Conservation (phyloP, 805 yeast species). For the Danielozyma ontarioensis region DNA sequence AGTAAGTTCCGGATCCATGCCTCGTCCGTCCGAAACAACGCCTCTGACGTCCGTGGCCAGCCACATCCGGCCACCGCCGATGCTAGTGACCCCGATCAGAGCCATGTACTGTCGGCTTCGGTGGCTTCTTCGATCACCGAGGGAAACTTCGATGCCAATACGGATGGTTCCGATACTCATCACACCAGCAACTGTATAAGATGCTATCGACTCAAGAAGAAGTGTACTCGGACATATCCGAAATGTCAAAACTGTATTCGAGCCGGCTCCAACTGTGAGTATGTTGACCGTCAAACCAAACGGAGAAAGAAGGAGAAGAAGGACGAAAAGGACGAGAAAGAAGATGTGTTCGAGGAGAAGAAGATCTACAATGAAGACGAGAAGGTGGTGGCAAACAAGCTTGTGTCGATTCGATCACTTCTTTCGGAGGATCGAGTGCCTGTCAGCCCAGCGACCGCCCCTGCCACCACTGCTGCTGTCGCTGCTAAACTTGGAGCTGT, state of each 20-base stretch:
- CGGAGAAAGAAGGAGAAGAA: slow-evolving; percentile 9
- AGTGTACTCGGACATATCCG: slow-evolving; percentile 36
- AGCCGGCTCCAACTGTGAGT: slow-evolving; percentile 32
- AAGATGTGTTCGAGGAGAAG: too few species aligned
- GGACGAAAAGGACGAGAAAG: neutral
- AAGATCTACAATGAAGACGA: slow-evolving; percentile 1
- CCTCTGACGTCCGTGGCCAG: neutral
- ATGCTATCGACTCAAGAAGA: slow-evolving; percentile 39
- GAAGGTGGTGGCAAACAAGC: slow-evolving; percentile 11
- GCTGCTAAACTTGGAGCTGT: neutral
- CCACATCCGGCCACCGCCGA: neutral
- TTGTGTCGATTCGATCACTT: slow-evolving; percentile 19
- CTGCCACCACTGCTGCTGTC: slow-evolving; percentile 1
- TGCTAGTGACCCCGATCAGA: neutral
- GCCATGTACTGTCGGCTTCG: neutral
- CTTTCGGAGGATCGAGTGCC: slow-evolving; percentile 9
- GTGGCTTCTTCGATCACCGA: too few species aligned
- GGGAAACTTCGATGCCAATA: neutral
- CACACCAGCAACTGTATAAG: slow-evolving; percentile 34
- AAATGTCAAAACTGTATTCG: slow-evolving; percentile 32
- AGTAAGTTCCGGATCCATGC: slow-evolving; percentile 27
- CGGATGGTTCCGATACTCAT: slow-evolving; percentile 16
- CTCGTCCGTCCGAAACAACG: neutral
- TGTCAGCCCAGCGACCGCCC: neutral
- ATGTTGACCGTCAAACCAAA: slow-evolving; percentile 27